phyloP scores from a whole-genome alignment of 768 basidiomycete genomes.

The Amanita fuliginea region DNA sequence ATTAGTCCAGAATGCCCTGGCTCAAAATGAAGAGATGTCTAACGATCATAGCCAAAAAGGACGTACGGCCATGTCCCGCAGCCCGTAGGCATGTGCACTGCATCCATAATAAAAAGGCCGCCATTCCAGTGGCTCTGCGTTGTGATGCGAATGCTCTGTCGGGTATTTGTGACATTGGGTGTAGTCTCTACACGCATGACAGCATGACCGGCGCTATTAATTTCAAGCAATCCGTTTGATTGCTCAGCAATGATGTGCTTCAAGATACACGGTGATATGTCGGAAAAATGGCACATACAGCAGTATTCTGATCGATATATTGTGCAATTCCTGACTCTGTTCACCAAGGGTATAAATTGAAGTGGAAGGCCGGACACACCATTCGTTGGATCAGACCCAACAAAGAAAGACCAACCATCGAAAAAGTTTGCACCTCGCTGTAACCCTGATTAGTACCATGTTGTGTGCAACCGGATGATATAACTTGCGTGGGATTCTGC shows the following conservation, averaged over 20 bases:
- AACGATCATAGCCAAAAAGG: not conserved
- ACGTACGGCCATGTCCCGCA: constrained; percentile 79
- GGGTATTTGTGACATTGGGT: constrained; percentile 48
- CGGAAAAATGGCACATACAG: constrained; percentile 26
- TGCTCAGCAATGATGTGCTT: constrained; percentile 21
- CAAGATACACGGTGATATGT: constrained; percentile 1
- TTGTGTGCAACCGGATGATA: constrained; percentile 4
- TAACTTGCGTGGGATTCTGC: constrained; percentile 44
- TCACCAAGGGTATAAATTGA: not conserved
- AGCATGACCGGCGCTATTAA: constrained; percentile 66
- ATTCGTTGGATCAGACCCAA: constrained; percentile 61
- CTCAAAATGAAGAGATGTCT: not conserved
- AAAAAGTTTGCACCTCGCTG: constrained; percentile 70
- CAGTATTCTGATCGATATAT: constrained; percentile 53
- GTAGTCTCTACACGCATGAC: constrained; percentile 89
- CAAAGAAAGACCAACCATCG: constrained; percentile 70
- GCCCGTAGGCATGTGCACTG: constrained; percentile 82
- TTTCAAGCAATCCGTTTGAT: constrained; percentile 45
- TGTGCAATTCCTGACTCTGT: constrained; percentile 34
- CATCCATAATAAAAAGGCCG: constrained; percentile 70
- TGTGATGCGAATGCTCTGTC: constrained; percentile 73
- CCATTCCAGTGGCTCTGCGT: constrained; percentile 49
- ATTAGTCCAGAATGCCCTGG: constrained; percentile 39
- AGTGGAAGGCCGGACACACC: constrained; percentile 24
- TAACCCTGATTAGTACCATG: constrained; percentile 1